These are phyloP conservation scores for Lenzites betulinus DNA, from an alignment of 768 basidiomycete species.

Conservation along the genomic window DNA sequence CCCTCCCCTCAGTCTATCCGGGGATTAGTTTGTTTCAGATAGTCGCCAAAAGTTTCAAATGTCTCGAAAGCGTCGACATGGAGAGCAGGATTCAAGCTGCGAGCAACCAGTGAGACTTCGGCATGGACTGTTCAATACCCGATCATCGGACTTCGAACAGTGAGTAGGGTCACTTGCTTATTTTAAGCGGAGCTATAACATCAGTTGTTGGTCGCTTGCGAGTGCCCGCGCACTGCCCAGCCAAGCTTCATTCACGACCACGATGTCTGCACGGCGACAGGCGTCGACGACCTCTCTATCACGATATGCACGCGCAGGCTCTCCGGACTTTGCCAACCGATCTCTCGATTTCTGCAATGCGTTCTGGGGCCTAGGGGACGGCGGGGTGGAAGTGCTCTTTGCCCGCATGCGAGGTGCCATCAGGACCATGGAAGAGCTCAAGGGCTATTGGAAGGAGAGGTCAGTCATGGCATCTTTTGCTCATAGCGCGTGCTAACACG, in stretches of 20 bases:
- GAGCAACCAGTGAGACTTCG: no score
- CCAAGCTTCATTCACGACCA: constrained; percentile 16
- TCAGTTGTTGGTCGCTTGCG: constrained; percentile 1
- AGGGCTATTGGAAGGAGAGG: constrained; percentile 93
- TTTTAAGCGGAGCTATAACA: neutral
- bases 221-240: constrained; percentile 7
- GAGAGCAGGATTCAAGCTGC: no score
- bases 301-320: constrained; percentile 60
- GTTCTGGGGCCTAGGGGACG: constrained; percentile 90
- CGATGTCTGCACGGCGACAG: constrained; percentile 77
- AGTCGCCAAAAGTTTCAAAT: no score
- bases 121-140: no score
- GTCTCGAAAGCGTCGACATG: no score
- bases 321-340: constrained; percentile 48
- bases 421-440: constrained; percentile 87
- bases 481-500: neutral
- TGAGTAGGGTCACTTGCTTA: no score
- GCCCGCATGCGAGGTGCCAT: constrained; percentile 85
- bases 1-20: no score
- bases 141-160: neutral
- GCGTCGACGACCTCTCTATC: constrained; percentile 81
- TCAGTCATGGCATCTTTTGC: constrained; percentile 37
- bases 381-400: constrained; percentile 88
- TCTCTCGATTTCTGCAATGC: constrained; percentile 93
- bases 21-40: no score